Evolutionary conservation across 768 basidiomycete species (phyloP), one percentile per base, ranked within the genome.

Genomic region (Austroboletus eburneus): DNA sequence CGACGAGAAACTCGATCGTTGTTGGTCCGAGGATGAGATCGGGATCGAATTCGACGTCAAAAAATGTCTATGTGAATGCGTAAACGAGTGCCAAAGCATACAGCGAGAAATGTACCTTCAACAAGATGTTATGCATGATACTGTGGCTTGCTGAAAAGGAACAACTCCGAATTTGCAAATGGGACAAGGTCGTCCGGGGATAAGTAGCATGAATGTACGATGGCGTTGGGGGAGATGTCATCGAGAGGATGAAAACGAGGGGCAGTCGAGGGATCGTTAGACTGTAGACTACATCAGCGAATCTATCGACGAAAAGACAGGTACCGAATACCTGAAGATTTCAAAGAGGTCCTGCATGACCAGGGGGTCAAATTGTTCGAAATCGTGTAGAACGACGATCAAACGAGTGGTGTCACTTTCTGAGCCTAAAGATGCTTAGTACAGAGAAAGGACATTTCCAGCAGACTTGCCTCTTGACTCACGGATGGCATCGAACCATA

Each of bases 261-360:
- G 84, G 85, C 3, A 89, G 65, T 14, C 62, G 61, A 4, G 77
- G 64, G 18, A 81, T 66, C 23, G 75, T 72, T 39, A 73, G 68
- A 54, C 87, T 90, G 23, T 2, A 21, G 34, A 35, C 14, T 24
- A 36, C 1, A 25, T 56, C 17, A 60, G 46, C 7, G 16, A 21
- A 13, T 27, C 1, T 12, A 24, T 17, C 7, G 34, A 32, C 37
- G 25, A 2, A 17, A 41, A 30, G 39, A 27, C 30, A 29, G n/a
- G 33, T 13, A 24, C 12, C 39, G 60, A 24, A 50, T 42, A 82
- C 87, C 83, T 86, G 70, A 77, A 85, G 29, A 89, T 81, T 43
- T 83, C 75, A 34, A 88, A 78, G 16, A 88, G 56, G 55, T 90
- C 86, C 56, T 83, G 79, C 39, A 90, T 62, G 3, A 89, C 72